A percentile compares a stretch with the other conserved stretches of the same genome.
Evolutionary conservation across 2,329 filamentous ascomycete genomes (phyloP).

Genomic region (Massarina eburnea): DNA sequence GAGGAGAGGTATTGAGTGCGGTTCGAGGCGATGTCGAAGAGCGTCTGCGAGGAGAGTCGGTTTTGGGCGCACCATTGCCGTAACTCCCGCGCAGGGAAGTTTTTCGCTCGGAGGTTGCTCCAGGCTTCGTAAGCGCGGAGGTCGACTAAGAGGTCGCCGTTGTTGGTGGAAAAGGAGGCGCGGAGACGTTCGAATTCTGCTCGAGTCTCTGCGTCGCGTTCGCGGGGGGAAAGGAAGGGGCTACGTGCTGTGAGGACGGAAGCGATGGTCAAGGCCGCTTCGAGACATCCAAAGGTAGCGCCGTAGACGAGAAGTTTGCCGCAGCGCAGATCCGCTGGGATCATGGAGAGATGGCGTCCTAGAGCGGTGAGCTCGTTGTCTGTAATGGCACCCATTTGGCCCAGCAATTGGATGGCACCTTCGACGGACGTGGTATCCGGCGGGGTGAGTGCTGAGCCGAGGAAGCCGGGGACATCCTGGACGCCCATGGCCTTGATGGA

Average conservation of each 20-base stretch:
- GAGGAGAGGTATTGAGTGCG: conserved; percentile 82
- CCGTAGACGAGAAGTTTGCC: conserved; percentile 96
- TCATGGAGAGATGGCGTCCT: conserved; percentile 89
- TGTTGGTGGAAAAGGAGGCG: conserved; percentile 69
- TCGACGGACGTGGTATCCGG: conserved; percentile 84
- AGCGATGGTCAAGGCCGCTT: conserved; percentile 84
- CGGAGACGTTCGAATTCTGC: conserved; percentile 79
- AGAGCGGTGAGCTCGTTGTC: conserved; percentile 86
- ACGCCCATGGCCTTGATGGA: conserved; percentile 96
- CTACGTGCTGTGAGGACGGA: conserved; percentile 87
- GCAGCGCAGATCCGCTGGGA: conserved; percentile 88
- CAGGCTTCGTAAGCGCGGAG: conserved; percentile 82
- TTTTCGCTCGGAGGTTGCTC: conserved; percentile 65
- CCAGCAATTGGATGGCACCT: conserved; percentile 76
- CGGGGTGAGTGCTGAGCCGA: conserved; percentile 84
- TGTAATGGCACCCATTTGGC: conserved; percentile 85
- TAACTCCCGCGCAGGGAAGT: conserved; percentile 60
- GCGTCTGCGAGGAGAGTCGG: conserved; percentile 79
- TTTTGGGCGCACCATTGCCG: conserved; percentile 81
- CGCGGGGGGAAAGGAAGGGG: conserved; percentile 82
- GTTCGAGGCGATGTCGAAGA: conserved; percentile 87
- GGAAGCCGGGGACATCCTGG: conserved; percentile 75
- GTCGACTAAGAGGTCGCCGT: conserved; percentile 89
- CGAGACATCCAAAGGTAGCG: conserved; percentile 87
- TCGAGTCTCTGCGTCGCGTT: conserved; percentile 80